Base-by-base conservation (phyloP, 2,329 filamentous ascomycete species). In the Colletotrichum sp. region DNA sequence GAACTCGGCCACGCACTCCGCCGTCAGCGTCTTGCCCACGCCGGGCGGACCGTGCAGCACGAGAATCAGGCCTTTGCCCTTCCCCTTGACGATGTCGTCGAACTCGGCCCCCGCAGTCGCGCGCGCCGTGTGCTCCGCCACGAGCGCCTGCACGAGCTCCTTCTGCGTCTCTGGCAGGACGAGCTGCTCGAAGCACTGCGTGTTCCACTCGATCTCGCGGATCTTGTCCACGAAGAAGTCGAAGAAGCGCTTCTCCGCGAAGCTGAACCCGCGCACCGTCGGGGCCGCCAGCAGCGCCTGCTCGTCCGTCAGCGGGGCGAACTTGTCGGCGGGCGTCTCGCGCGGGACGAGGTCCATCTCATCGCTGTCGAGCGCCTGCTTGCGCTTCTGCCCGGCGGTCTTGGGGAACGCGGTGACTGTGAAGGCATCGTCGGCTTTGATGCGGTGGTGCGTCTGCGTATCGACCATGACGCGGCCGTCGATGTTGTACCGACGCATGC, bases 401-500 rank as follows among this genome's bases (percentile, higher is more conserved):
- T 79, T 76, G 2, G 71, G 78, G 10, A 81, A 77, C 9, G 77
- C 71, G 3, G 26, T 36, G 13, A 83, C 70, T 7, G 18, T 36
- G 80, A 96, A 91, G 1, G 90, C 91, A 79, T 98, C 98, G 82
- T 98, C 98, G 2, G 96, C 94, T 79, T 96, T 95, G 83, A 96
- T 94, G 39, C 95, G 92, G 15, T 95, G 92, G 85, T 98, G 95
- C 60, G 94, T 95, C 5, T 92, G 92, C 0, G 95, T 92, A 81
- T 98, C 96, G 32, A 98, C 89, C 95, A 98, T 98, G 78, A 98
- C 90, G 28, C 96, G 93, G 26, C 95, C 94, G 77, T 96, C 95
- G 83, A 98, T 93, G 81, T 95, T 95, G 84, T 98, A 93, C 83
- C 70, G 60, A 3, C 59, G 49, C 34, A n/a, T 28, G 13, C 13